Percentiles rank a stretch among this genome's conserved stretches.
These are phyloP conservation scores for Leccinum huronense DNA, from an alignment of 1,284 basidiomycete species.

Conservation along the genomic window DNA sequence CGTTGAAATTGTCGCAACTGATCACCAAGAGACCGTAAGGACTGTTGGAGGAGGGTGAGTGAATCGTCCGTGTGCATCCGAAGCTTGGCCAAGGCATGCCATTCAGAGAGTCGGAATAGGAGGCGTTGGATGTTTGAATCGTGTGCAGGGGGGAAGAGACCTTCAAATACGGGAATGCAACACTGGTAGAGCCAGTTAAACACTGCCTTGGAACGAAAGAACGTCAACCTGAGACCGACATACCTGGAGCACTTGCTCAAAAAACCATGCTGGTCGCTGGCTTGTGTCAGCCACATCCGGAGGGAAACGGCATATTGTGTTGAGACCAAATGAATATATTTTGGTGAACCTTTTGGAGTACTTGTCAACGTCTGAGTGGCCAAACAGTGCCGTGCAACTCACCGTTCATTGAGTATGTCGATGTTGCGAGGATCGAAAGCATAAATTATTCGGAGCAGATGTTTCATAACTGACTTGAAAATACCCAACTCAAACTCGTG, in stretches of 20 bases:
- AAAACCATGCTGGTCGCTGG: neutral
- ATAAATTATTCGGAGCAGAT: no score
- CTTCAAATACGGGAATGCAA: neutral
- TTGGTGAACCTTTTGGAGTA: no score
- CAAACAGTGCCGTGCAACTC: no score
- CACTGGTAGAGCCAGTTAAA: neutral
- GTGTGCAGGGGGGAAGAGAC: neutral
- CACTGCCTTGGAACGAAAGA: no score
- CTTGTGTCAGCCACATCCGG: neutral
- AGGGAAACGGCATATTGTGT: neutral
- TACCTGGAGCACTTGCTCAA: neutral
- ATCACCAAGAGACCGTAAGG: neutral
- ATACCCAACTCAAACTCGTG: neutral
- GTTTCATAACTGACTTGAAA: neutral
- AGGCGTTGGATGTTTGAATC: neutral
- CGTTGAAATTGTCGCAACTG: neutral
- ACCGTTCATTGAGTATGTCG: neutral
- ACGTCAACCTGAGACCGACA: no score
- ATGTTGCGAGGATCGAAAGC: no score
- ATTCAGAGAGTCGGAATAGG: neutral
- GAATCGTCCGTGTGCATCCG: neutral
- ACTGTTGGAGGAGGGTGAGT: neutral
- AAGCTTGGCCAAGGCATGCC: neutral
- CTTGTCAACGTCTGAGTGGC: no score
- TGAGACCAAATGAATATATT: neutral